Percentiles rank a stretch among this genome's conserved stretches.
Evolutionary conservation across 2,329 filamentous ascomycete species (phyloP).

Genomic region (Lachnellula suecica): DNA sequence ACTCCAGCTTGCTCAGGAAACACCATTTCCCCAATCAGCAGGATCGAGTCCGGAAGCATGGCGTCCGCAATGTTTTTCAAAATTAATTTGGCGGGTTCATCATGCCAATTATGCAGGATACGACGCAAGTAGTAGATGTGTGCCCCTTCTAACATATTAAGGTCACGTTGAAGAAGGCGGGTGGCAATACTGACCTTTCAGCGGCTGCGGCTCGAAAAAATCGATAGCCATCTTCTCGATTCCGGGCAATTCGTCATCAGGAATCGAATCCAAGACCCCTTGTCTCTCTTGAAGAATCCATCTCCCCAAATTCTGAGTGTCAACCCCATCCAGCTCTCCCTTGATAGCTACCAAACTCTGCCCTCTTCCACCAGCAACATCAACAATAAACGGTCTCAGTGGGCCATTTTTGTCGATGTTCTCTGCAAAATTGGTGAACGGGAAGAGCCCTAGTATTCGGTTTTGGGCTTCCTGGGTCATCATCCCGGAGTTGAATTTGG

Average conservation of each 20-base stretch:
- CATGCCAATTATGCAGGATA: conserved; percentile 26
- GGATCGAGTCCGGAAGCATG: conserved; percentile 11
- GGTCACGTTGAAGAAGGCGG: neutral
- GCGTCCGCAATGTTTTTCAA: conserved; percentile 22
- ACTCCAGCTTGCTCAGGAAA: conserved; percentile 9
- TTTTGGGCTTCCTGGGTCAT: conserved; percentile 6
- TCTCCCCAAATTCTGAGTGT: neutral
- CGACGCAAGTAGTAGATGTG: conserved; percentile 28
- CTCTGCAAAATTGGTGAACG: neutral
- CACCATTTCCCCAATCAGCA: conserved; percentile 22
- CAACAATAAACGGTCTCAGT: conserved; percentile 17
- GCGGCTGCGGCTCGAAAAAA: conserved; percentile 8
- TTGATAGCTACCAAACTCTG: conserved; percentile 21
- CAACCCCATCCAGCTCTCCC: conserved; percentile 8
- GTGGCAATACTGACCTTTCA: conserved; percentile 9
- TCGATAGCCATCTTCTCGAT: conserved; percentile 11
- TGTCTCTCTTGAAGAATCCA: conserved; percentile 9
- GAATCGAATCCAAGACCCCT: conserved; percentile 6
- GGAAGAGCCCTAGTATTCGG: conserved; percentile 7
- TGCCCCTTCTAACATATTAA: conserved; percentile 13
- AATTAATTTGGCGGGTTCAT: conserved; percentile 15
- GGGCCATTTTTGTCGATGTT: neutral
- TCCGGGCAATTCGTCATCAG: neutral
- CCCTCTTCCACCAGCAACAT: conserved; percentile 24
- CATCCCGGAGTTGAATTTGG: conserved; percentile 24